Conservation (phyloP, 148 eudicot genomes). For the Salicornia ramosissima region DNA sequence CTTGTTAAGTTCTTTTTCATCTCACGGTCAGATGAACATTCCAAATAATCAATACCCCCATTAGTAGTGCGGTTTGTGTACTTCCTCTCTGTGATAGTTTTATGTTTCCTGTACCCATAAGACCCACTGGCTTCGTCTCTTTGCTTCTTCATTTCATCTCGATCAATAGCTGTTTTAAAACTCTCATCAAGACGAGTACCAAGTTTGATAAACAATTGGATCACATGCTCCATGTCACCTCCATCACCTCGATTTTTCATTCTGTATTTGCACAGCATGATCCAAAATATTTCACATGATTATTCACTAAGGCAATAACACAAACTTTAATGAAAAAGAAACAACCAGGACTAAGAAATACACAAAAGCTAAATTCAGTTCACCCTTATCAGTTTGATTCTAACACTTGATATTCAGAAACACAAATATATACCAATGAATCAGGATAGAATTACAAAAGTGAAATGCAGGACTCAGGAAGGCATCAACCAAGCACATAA, state of each 20-base stretch:
- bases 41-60: constrained; percentile 56
- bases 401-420: not conserved
- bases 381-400: not conserved
- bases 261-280: constrained; percentile 36
- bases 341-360: not conserved
- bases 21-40: constrained; percentile 72
- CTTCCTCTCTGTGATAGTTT: constrained; percentile 49
- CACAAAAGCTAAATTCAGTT: not conserved
- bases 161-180: constrained; percentile 35
- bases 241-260: constrained; percentile 54
- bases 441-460: not conserved
- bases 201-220: constrained; percentile 55
- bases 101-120: constrained; percentile 53
- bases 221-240: constrained; percentile 62
- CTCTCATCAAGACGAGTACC: constrained; percentile 58
- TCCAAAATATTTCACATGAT: not conserved
- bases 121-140: constrained; percentile 54
- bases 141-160: constrained; percentile 55
- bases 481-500: not conserved
- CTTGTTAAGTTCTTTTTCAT: constrained; percentile 51
- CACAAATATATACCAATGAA: not conserved
- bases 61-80: constrained; percentile 34
- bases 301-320: not conserved
- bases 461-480: not conserved
- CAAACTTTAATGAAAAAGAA: not conserved